Evolutionary conservation across 2,329 filamentous ascomycete species (phyloP), one percentile per base, ranked within the genome.

Genomic region (Xenosphaeropsis pyriputrescens): DNA sequence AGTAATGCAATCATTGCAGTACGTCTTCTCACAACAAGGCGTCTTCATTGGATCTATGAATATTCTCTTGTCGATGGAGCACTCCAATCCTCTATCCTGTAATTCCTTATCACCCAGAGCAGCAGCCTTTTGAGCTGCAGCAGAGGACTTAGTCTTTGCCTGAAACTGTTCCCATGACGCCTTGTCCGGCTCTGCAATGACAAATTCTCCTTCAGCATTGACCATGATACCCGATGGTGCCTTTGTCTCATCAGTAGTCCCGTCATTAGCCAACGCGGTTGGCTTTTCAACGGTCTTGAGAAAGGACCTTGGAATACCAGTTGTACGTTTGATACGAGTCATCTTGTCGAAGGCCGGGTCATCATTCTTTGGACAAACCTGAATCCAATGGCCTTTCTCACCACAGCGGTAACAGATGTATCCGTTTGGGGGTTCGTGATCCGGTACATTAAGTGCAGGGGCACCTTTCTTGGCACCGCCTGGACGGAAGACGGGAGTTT

Each of bases 1-100:
- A 59, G 91, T 93, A 64, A 98, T 95, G 80, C 91, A 98, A 60
- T 95, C 86, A 75, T 91, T 91, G 72, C 91, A 98, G 70, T 93
- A 98, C 57, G 88, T 95, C 73, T 83, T 93, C 65, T 83, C 75
- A 70, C 91, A 98, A 74, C 91, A 98, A 49, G 91, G 89, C 56
- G 91, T 96, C 75, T 94, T 93, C 72, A 93, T 91, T 72, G 91
- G 89, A 60, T 95, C 85, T 77, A 93, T 79, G 65, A 96, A 95
- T 73, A 94, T 80, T 62, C 85, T 88, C 65, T 93, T 93, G 76
- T 96, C 91, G 70, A 96, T 82, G 47, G 86, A 73, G 68, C 91
- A 98, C 61, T 91, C 81, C 56, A 98, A 68, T 48, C 89, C 89
- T 53, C 75, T 79, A 59, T 91, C 83, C 62, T 85, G 80, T 51